Conservation (phyloP, 805 yeast species). For the Myxozyma neotropica region DNA sequence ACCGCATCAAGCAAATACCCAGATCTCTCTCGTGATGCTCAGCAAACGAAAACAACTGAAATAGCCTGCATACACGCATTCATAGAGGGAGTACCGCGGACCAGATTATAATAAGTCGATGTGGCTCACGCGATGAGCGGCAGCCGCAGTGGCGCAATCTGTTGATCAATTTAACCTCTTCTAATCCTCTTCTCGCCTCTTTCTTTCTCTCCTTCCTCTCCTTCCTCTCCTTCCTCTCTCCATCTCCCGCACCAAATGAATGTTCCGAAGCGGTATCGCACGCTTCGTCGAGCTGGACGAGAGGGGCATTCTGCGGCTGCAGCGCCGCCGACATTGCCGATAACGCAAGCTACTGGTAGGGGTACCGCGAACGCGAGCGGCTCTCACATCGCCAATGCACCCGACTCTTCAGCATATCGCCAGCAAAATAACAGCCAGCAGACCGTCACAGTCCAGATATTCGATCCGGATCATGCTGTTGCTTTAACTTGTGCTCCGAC, state of each 20-base stretch:
- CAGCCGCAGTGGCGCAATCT: conserved; percentile 15
- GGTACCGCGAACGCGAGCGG: not conserved
- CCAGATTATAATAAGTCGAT: too few species aligned
- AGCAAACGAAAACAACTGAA: too few species aligned
- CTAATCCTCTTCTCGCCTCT: not conserved
- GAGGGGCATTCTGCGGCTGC: not conserved
- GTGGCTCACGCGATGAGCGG: conserved; percentile 5
- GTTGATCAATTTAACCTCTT: conserved; percentile 9
- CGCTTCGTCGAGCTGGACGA: conserved; percentile 14
- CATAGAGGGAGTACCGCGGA: too few species aligned
- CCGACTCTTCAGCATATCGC: not conserved
- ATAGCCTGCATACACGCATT: too few species aligned
- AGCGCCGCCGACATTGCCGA: not conserved
- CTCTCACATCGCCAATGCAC: not conserved
- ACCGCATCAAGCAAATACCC: too few species aligned
- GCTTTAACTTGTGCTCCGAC: conserved; percentile 3
- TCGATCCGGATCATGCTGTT: conserved; percentile 5
- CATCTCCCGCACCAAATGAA: conserved; percentile 4
- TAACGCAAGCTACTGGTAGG: not conserved
- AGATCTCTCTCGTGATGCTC: too few species aligned
- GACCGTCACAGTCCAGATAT: conserved; percentile 9
- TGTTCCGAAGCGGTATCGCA: conserved; percentile 25
- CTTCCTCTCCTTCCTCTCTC: not conserved
- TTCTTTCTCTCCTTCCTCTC: not conserved
- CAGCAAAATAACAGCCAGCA: not conserved